These are phyloP conservation scores for Spirogloea muscicola DNA, from an alignment of 139 green algal genomes.

Conservation along the genomic window DNA sequence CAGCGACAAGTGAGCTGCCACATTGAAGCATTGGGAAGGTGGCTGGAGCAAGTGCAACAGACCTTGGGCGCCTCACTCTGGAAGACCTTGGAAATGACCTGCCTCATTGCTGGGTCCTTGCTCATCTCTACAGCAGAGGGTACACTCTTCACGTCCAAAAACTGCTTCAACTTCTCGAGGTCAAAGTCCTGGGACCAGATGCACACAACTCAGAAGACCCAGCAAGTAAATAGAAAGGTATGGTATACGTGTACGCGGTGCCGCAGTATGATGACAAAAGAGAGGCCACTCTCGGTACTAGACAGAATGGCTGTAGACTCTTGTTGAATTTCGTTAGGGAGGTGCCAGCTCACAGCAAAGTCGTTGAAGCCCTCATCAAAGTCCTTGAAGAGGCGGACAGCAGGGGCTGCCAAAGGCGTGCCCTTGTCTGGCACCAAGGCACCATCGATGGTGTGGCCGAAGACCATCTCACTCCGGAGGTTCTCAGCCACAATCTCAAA, in stretches of 20 bases:
- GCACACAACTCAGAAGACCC: neutral
- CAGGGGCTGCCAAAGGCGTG: conserved; percentile 7
- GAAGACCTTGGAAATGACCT: conserved; percentile 40
- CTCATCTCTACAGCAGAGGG: conserved; percentile 26
- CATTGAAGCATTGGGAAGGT: too few species aligned
- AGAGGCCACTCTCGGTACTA: neutral
- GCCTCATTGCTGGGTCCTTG: conserved; percentile 9
- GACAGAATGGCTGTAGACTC: neutral
- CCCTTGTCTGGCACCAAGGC: conserved; percentile 28
- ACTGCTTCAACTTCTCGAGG: conserved; percentile 34
- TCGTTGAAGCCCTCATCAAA: conserved; percentile 45
- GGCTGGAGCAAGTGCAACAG: too few species aligned
- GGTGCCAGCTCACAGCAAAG: conserved; percentile 3
- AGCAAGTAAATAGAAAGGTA: neutral
- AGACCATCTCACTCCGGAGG: conserved; percentile 35
- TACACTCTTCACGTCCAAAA: conserved; percentile 37
- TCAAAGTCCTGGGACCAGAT: conserved; percentile 12
- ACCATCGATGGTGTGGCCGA: conserved; percentile 30
- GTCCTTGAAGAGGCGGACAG: conserved; percentile 41
- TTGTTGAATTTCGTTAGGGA: neutral
- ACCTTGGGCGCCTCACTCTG: conserved; percentile 20
- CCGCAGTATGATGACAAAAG: neutral
- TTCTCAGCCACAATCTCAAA: conserved; percentile 21
- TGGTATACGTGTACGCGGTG: neutral
- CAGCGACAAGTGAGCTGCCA: too few species aligned